Base-by-base conservation (phyloP, 2,329 filamentous ascomycete species). In the Colletotrichum endophyticum region DNA sequence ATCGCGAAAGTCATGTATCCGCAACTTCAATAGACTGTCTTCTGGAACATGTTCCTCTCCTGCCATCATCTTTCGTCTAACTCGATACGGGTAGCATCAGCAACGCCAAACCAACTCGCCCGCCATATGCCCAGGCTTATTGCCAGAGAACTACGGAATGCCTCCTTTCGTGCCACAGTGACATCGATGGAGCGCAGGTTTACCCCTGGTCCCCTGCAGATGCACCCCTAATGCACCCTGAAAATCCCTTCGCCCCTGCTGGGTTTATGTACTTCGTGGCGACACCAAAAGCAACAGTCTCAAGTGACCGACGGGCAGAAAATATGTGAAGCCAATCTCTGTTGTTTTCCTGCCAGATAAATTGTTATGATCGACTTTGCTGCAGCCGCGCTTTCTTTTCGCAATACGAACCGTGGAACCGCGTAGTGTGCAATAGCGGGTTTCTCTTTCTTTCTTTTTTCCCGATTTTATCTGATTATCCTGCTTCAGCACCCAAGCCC, bases 271-370 rank as follows among this genome's bases (percentile, higher is more conserved):
- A 1, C 44, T n/a, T n/a, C 19, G 0, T 0, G 0, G 39, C 44
- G 44, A 53, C 25, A 28, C 59, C 12, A 62, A 62, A 62, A 62
- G 59, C 59, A 62, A 16, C 16, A 62, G 59, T 62, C 32, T 30
- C 30, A 30, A 62, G 6, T 4, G n/a, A 53, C 44, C 4, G n/a
- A 5, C 1, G n/a, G 44, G 44, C n/a, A 53, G 44, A 53, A 53
- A 22, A 53, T 22, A 53, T 25, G 12, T 25, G 44, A 62, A 62
- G 16, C 15, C 57, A 22, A 62, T 62, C 59, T 30, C 19, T 22
- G n/a, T 22, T 28, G 30, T 39, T 28, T 22, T 57, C 39, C 44
- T 36, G 53, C 69, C 36, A 56, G 22, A 66, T 53, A 62, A 36
- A 70, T 70, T 62, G 53, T 32, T 32, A 28, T 62, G 59, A 62